Base-by-base conservation (phyloP, 2,329 filamentous ascomycete genomes). In the Plectosphaerella plurivora region DNA sequence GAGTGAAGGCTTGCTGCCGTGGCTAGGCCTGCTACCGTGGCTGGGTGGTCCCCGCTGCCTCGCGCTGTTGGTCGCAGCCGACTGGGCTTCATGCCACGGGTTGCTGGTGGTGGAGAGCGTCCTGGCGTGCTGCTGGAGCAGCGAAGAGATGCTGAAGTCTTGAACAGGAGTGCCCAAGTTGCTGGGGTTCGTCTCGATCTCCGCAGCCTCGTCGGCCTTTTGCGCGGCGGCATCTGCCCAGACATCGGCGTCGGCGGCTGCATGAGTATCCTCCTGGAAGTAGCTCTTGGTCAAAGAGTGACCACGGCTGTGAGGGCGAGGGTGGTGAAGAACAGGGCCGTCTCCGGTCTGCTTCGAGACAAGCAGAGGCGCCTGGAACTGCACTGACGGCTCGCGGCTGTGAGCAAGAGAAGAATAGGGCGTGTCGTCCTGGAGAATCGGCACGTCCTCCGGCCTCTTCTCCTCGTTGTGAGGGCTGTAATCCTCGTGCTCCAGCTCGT, bases 401-500 rank as follows among this genome's bases (percentile, higher is more conserved):
- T 80, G 76, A 10, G 63, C 60, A 39, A 57, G 55, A 45, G 53
- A 51, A 41, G 20, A 57, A 57, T 45, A 18, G 18, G 41, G 10
- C 11, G 41, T 12, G 18, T 44, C n/a, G n/a, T 44, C 41, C 16
- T 44, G 9, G n/a, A 44, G 41, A 20, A 20, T 20, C 2, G 18
- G 18, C 10, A 18, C 16, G 9, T 48, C 37, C 4, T 47, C 50
- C 6, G 49, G 47, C 22, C 18, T 49, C 54, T 37, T 54, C 41
- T 67, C 65, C 47, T 74, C 71, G 41, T 78, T 73, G 48, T 85
- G 83, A 2, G 86, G 86, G 61, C 84, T 89, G 63, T 89, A 87
- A 59, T 90, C 88, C 51, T 88, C 86, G 59, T 91, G 87, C 54
- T 92, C 87, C 47, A 93, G 75, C 62, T 93, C 87, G 51, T 87